These are phyloP conservation scores for Myxozyma lipomycoides DNA, from an alignment of 805 yeast species.

Conservation along the genomic window DNA sequence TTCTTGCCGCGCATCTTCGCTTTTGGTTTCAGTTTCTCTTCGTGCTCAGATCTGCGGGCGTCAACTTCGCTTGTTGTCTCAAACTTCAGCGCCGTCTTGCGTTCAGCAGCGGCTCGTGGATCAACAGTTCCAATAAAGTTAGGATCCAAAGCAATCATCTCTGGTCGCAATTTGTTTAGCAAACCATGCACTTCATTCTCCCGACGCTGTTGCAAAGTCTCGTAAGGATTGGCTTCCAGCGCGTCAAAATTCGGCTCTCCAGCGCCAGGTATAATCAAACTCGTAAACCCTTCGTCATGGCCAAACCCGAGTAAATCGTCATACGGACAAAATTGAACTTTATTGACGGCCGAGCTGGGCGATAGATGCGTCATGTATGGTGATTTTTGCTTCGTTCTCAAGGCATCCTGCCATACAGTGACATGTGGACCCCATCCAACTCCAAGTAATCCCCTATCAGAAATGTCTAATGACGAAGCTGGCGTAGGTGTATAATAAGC, in stretches of 20 bases:
- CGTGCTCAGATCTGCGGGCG: slow-evolving; percentile 41
- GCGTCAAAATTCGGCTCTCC: slow-evolving; percentile 99
- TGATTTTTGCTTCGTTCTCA: slow-evolving; percentile 61
- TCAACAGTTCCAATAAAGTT: slow-evolving; percentile 80
- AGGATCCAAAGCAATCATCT: slow-evolving; percentile 89
- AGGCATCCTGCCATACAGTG: slow-evolving; percentile 86
- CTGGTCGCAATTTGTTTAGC: slow-evolving; percentile 85
- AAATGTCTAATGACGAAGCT: slow-evolving; percentile 69
- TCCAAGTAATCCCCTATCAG: slow-evolving; percentile 81
- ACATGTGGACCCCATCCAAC: slow-evolving; percentile 97
- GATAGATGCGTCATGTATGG: slow-evolving; percentile 91
- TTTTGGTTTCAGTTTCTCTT: slow-evolving; percentile 53
- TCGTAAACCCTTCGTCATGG: slow-evolving; percentile 69
- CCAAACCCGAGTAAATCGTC: slow-evolving; percentile 96
- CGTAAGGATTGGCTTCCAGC: slow-evolving; percentile 86
- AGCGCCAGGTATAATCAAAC: slow-evolving; percentile 89
- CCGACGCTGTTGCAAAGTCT: slow-evolving; percentile 87
- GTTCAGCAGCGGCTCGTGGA: slow-evolving; percentile 55
- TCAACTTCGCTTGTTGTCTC: slow-evolving; percentile 40
- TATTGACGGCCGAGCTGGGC: slow-evolving; percentile 70
- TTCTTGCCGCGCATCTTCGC: slow-evolving; percentile 76
- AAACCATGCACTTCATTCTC: slow-evolving; percentile 83
- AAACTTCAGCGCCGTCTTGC: slow-evolving; percentile 52
- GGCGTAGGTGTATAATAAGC: slow-evolving; percentile 79
- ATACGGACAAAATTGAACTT: slow-evolving; percentile 77